Conservation (phyloP, 2,329 filamentous ascomycete genomes). For the Claviceps purpurea region DNA sequence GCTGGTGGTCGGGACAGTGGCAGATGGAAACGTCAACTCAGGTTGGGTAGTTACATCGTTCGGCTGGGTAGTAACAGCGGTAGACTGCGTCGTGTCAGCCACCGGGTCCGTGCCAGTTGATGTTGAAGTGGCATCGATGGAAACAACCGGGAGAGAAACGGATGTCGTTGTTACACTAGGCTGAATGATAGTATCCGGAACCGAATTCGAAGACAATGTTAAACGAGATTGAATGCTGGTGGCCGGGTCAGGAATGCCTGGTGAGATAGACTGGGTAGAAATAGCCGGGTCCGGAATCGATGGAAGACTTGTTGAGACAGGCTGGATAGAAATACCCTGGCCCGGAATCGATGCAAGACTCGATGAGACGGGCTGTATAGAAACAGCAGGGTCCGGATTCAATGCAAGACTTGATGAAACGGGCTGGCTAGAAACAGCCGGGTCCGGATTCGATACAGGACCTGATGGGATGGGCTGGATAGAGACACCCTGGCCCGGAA, state of each 20-base stretch:
- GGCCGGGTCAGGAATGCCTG: background rate
- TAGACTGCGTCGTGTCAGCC: too few species aligned
- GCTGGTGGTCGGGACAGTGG: background rate
- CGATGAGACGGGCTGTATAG: background rate
- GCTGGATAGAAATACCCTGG: background rate
- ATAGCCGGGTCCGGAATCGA: background rate
- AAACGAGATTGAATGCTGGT: background rate
- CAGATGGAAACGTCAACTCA: too few species aligned
- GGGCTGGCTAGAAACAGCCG: background rate
- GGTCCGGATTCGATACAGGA: background rate
- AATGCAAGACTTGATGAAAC: background rate
- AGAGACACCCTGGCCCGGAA: background rate
- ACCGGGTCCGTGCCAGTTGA: too few species aligned
- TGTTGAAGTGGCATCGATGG: background rate
- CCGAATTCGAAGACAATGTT: background rate
- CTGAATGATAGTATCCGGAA: background rate
- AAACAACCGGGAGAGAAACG: background rate
- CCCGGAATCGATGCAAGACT: background rate
- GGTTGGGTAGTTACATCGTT: background rate
- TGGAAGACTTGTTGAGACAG: background rate
- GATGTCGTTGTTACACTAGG: background rate
- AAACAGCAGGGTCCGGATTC: background rate
- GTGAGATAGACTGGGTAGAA: background rate
- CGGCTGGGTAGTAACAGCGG: background rate
- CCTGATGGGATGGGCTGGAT: background rate